Evolutionary conservation across 352 stramenopile genomes (phyloP).

Genomic region (Phytophthora hybrid): DNA sequence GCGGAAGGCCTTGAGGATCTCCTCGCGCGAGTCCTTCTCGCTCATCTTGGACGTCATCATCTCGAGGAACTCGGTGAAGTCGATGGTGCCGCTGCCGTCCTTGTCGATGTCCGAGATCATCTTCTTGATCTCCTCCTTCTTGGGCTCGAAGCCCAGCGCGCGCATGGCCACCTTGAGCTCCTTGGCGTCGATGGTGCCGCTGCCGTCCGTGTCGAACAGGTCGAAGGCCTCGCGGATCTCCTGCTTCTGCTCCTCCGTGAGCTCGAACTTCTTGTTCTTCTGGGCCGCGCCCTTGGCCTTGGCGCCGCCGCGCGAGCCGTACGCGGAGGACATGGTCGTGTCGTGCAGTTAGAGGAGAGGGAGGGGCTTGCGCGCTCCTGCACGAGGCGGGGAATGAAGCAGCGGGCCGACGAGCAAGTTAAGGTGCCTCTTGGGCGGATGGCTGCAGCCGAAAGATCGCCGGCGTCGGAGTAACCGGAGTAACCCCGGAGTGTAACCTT

Average conservation of each 20-base stretch:
- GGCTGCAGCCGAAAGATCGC: neutral
- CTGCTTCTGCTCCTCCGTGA: slow-evolving; percentile 96
- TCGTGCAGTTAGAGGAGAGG: neutral
- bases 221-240: slow-evolving; percentile 96
- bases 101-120: slow-evolving; percentile 98
- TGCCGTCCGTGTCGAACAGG: slow-evolving; percentile 97
- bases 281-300: slow-evolving; percentile 74
- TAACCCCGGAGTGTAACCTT: neutral
- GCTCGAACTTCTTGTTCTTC: slow-evolving; percentile 88
- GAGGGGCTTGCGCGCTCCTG: neutral
- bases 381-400: slow-evolving; percentile 6
- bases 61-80: slow-evolving; percentile 98
- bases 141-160: slow-evolving; percentile 96
- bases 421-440: neutral
- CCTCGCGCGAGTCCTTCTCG: slow-evolving; percentile 96
- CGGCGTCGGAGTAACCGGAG: neutral
- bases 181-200: slow-evolving; percentile 95
- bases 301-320: slow-evolving; percentile 63
- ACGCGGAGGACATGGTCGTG: slow-evolving; percentile 68
- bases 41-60: slow-evolving; percentile 98
- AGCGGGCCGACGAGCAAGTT: no score
- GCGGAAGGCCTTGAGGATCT: slow-evolving; percentile 98
- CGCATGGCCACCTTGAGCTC: slow-evolving; percentile 97
- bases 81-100: slow-evolving; percentile 94
- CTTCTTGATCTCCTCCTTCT: slow-evolving; percentile 98